Evolutionary conservation across 495 filamentous ascomycete species (phyloP), one percentile per base, ranked within the genome.

Genomic region (Xeromyces bisporus): DNA sequence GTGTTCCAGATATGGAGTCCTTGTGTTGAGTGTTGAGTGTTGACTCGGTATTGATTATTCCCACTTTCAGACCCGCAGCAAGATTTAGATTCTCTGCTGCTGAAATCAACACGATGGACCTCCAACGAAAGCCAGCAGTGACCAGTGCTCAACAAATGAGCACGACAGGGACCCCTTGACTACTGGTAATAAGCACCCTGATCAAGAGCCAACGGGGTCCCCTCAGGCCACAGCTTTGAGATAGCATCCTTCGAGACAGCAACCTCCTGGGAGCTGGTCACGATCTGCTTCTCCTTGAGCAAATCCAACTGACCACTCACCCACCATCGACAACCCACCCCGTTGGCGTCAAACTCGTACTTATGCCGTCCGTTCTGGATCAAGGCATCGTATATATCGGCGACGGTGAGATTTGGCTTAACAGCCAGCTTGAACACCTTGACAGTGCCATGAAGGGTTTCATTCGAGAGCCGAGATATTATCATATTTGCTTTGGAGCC

Each of bases 311-410:
- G 27, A 4, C 33, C 32, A 1, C 28, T 35, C 3, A 35, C 29
- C 41, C 41, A 44, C 18, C 18, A 35, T 16, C 41, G 12, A n/a
- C 37, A 38, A 1, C 64, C 64, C 7, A 47, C 30, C 15, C 67
- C 62, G 20, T 57, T 49, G 9, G 38, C 59, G 44, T 86, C 68
- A 49, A 77, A 86, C 29, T 84, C 82, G 44, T 82, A 91, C 42
- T 77, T 73, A 40, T 73, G 46, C 27, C 71, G 61, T 7, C 84
- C 83, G 38, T 84, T 66, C 50, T 87, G 77, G 23, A 87, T 77
- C 18, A 93, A 47, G 35, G 30, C 44, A 47, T 21, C 38, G 31
- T 24, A 18, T 11, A 48, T 30, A 24, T 33, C 23, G 14, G 10
- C 7, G 42, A 64, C 24, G 46, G 46, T 37, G 62, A 66, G 28